These are phyloP conservation scores for Carnegiea gigantea DNA, from an alignment of 179 eudicot genomes.

Conservation along the genomic window DNA sequence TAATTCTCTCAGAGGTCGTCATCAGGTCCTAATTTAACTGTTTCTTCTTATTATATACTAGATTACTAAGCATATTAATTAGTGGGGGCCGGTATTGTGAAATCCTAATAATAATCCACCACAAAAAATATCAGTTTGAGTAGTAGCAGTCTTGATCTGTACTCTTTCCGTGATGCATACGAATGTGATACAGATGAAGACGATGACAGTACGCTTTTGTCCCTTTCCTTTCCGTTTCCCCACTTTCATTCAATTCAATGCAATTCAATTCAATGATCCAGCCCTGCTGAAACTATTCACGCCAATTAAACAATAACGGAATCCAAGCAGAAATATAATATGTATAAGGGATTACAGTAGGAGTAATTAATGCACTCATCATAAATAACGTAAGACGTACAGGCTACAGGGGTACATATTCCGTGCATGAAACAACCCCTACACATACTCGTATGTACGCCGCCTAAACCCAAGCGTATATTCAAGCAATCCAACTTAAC, in stretches of 20 bases:
- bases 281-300: not conserved
- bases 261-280: too few species aligned
- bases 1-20: constrained; percentile 14
- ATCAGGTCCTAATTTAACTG: constrained; percentile 37
- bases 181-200: too few species aligned
- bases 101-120: not conserved
- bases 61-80: too few species aligned
- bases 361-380: not conserved
- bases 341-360: not conserved
- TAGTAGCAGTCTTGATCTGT: constrained; percentile 17
- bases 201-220: not conserved
- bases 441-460: not conserved
- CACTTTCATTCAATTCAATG: too few species aligned
- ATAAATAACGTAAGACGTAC: not conserved
- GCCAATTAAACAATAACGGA: not conserved
- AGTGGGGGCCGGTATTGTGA: not conserved
- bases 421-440: not conserved
- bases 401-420: not conserved
- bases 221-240: not conserved
- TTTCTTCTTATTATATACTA: not conserved
- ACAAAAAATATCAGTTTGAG: not conserved
- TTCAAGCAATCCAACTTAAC: not conserved
- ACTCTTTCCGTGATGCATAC: constrained; percentile 18
- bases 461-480: not conserved
- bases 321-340: not conserved